Evolutionary conservation across 306 rosid genomes (phyloP), one percentile per base, ranked within the genome.

Genomic region (Hippophae tibetana): DNA sequence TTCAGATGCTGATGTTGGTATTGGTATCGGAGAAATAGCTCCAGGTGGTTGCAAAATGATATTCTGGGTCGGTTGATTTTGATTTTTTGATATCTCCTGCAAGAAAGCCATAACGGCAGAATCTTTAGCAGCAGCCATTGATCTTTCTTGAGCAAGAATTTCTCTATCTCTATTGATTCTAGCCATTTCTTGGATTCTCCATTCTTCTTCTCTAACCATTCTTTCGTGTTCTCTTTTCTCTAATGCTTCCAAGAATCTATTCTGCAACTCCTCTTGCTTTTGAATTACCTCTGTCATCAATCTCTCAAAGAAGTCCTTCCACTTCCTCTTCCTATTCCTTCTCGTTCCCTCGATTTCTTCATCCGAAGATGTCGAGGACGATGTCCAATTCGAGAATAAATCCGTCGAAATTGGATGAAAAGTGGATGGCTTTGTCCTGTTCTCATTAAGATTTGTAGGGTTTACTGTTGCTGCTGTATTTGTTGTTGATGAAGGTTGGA

Each of bases 291-390:
- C 88, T 72, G 77, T 86, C 82, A 84, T 84, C 10, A 92, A 54
- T 13, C 82, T 81, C 85, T 76, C 79, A 14, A 88, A 86, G 73
- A 92, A 92, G 60, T 84, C 90, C 79, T 81, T 85, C 99, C 96
- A 92, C 38, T 86, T 92, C 42, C 99, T 75, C 82, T 87, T 88
- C 72, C 82, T 63, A 79, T 76, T 85, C 9, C 63, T 54, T 49
- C 95, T 47, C 57, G 68, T 43, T 49, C 56, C 82, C 12, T 75
- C 66, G 18, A 65, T 9, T 0, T 77, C 76, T 5, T 81, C 89
- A 3, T 85, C 96, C 0, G 96, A 85, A 0, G 94, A 84, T 0
- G 86, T 83, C 0, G 99, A 88, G 0, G 90, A 88, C 1, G 89
- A 74, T 1, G 82, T 81, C 0, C 86, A 85, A 71, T 75, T 10